phyloP scores from a whole-genome alignment of 805 yeast species.

The Kodamaea neixiangensis region DNA sequence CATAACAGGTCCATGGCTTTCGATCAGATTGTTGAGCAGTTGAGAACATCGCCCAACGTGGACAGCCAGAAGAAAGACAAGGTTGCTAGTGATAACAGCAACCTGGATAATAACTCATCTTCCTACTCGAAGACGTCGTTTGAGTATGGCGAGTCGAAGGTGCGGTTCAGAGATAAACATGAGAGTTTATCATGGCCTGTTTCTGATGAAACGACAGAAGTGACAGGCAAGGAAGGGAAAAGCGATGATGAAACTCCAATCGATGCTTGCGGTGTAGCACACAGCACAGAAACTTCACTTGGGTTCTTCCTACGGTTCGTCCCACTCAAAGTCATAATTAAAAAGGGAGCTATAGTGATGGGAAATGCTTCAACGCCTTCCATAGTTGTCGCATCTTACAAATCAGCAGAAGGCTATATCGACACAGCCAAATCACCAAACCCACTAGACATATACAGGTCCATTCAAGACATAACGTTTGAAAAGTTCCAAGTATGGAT shows the following conservation, averaged over 20 bases:
- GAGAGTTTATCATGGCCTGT: slow-evolving; percentile 1
- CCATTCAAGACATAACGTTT: slow-evolving; percentile 45
- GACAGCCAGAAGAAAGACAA: slow-evolving; percentile 12
- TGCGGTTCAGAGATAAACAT: not conserved
- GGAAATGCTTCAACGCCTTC: slow-evolving; percentile 84
- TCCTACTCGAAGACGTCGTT: slow-evolving; percentile 12
- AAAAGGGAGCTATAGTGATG: slow-evolving; percentile 69
- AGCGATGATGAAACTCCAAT: slow-evolving; percentile 4
- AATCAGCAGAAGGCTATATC: slow-evolving; percentile 52
- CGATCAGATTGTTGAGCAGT: slow-evolving; percentile 55
- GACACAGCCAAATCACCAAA: slow-evolving; percentile 55
- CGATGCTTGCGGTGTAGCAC: not conserved
- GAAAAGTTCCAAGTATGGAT: slow-evolving; percentile 59
- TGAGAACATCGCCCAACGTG: slow-evolving; percentile 15
- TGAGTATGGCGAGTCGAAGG: not conserved
- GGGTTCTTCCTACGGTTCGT: slow-evolving; percentile 36
- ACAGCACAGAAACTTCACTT: slow-evolving; percentile 8
- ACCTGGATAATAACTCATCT: slow-evolving; percentile 12
- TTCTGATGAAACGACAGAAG: not conserved
- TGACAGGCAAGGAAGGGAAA: not conserved
- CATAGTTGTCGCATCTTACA: slow-evolving; percentile 61
- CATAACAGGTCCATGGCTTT: slow-evolving; percentile 82
- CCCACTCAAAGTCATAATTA: slow-evolving; percentile 64
- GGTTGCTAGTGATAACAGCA: slow-evolving; percentile 7
- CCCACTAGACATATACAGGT: slow-evolving; percentile 56